These are phyloP conservation scores for Pseudocercospora pini-densiflorae DNA, from an alignment of 2,329 filamentous ascomycete genomes.

Conservation along the genomic window DNA sequence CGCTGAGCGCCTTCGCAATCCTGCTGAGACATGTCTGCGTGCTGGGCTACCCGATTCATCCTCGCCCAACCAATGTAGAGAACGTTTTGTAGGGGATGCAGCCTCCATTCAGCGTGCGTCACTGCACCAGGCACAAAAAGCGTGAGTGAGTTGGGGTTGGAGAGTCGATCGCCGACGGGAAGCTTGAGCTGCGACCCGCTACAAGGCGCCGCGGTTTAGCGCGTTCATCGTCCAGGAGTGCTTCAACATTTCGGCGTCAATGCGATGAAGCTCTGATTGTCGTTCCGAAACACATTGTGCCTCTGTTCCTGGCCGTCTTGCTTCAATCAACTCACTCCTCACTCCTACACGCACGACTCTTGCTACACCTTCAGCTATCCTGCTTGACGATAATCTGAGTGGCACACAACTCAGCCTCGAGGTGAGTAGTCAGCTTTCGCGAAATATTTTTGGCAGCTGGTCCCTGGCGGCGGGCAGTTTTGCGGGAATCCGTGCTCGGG, in stretches of 20 bases:
- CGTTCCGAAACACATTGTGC: conserved; percentile 15
- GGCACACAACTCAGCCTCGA: conserved; percentile 12
- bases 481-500: conserved; percentile 2
- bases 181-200: conserved; percentile 20
- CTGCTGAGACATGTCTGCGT: conserved; percentile 1
- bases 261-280: background rate
- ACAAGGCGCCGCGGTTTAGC: conserved; percentile 8
- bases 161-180: conserved; percentile 22
- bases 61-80: conserved; percentile 16
- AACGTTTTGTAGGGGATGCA: conserved; percentile 2
- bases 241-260: conserved; percentile 18
- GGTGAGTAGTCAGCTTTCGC: conserved; percentile 19
- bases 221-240: conserved; percentile 15
- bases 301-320: background rate
- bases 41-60: conserved; percentile 9
- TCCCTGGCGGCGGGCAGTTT: conserved; percentile 11
- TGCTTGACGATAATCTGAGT: background rate
- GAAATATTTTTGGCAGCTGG: conserved; percentile 5
- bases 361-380: conserved; percentile 9
- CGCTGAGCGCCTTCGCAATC: background rate
- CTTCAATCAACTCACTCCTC: background rate
- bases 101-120: conserved; percentile 12
- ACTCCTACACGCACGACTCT: background rate
- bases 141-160: conserved; percentile 15
- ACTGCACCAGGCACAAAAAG: conserved; percentile 1